phyloP scores from a whole-genome alignment of 179 eudicot species.

The Heliamphora pulchella region DNA sequence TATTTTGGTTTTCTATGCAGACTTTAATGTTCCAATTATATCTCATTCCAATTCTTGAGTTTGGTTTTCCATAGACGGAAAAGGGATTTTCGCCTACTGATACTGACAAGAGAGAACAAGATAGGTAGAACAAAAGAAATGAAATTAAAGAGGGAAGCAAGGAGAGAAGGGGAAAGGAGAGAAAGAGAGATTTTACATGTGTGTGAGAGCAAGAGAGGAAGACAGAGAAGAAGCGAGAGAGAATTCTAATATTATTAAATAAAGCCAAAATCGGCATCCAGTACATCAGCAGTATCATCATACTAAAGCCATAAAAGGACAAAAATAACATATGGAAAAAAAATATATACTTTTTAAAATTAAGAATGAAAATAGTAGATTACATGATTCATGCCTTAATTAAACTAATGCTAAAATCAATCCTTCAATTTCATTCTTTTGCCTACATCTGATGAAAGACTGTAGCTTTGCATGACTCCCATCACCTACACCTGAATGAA shows the following conservation, averaged over 20 bases:
- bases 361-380: neutral
- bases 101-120: neutral
- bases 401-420: neutral
- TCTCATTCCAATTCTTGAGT: neutral
- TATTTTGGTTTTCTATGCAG: neutral
- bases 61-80: neutral
- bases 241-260: neutral
- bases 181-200: no score
- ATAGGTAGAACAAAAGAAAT: neutral
- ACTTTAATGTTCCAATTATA: neutral
- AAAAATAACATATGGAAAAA: no score
- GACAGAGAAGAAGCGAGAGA: no score
- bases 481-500: neutral
- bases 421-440: neutral
- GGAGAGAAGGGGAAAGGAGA: neutral
- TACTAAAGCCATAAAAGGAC: no score
- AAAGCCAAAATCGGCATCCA: neutral
- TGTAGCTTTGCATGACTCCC: neutral
- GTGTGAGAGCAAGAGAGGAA: no score
- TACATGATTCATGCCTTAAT: neutral
- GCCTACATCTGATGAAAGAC: neutral
- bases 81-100: neutral
- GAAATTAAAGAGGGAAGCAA: neutral
- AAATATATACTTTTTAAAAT: no score
- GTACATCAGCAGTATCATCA: neutral